Conservation (phyloP, 2,329 filamentous ascomycete genomes). For the Chaetomium sp. region DNA sequence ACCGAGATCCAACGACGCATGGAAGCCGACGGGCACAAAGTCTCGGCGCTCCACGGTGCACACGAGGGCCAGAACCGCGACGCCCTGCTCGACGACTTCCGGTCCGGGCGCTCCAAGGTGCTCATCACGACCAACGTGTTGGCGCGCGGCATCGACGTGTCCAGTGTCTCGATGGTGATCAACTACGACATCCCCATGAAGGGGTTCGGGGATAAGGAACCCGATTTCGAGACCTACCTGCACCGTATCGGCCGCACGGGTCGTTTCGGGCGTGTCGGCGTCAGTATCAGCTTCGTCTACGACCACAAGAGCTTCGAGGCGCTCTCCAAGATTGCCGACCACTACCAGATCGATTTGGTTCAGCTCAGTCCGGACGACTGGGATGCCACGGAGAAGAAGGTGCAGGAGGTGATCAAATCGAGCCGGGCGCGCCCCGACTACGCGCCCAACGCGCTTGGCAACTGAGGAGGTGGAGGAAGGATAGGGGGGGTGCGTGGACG, state of each 20-base stretch:
- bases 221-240: conserved; percentile 92
- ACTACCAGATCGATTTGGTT: conserved; percentile 75
- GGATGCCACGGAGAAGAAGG: conserved; percentile 78
- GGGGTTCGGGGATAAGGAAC: conserved; percentile 67
- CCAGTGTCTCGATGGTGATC: conserved; percentile 90
- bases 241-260: conserved; percentile 97
- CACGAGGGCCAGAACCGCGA: conserved; percentile 82
- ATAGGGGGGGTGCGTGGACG: neutral
- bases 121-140: conserved; percentile 97
- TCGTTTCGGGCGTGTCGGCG: conserved; percentile 91
- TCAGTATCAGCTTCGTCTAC: conserved; percentile 90
- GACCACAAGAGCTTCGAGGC: conserved; percentile 75
- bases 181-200: conserved; percentile 88
- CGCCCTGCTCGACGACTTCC: conserved; percentile 76
- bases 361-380: conserved; percentile 80
- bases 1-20: conserved; percentile 79
- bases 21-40: conserved; percentile 81
- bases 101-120: conserved; percentile 81
- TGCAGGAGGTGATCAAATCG: conserved; percentile 26
- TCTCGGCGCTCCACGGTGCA: conserved; percentile 82
- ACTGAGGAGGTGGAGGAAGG: neutral
- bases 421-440: conserved; percentile 26
- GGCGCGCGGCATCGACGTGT: conserved; percentile 90
- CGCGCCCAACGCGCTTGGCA: conserved; percentile 23
- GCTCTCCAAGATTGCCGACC: conserved; percentile 69